Evolutionary conservation across 192 early-diverging fungal genomes (phyloP), one percentile per base, ranked within the genome.

Genomic region (Allomyces javanicus): DNA sequence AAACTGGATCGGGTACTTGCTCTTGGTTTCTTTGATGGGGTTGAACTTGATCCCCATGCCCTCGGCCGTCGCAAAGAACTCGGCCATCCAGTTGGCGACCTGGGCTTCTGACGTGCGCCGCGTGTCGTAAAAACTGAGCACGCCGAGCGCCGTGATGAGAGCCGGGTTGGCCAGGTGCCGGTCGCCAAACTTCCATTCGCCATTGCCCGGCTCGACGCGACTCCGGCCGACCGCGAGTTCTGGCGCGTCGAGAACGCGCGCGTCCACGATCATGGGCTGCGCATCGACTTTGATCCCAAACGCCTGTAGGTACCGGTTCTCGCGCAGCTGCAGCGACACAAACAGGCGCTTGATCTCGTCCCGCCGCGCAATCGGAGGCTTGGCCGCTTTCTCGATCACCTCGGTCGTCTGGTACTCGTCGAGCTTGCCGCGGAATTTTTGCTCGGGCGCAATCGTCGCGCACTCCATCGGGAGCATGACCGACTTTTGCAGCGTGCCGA

Each of bases 361-460:
- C 70, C 88, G 89, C 63, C 93, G 89, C 21, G 87, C 79, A 63
- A 81, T 77, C 0, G 94, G 94, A 25, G 76, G 79, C 73, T 88
- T 85, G 70, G 89, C 92, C 0, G 92, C 92, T 70, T 89, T 91
- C 33, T 83, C 89, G 70, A 97, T 94, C 93, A 97, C 94, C 68
- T 97, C 92, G 0, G 90, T 86, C 0, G 93, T 95, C 78, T 93
- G 86, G 33, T 73, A 75, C 63, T 94, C 89, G 68, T 90, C 85
- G 50, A 95, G 72, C 69, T 92, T 92, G 67, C 87, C 79, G 68
- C 84, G 73, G 70, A 89, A 84, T 45, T 91, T 82, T 76, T 93
- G 92, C 61, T 91, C 92, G 26, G 84, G 78, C 27, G 86, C 73
- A 26, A 98, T 80, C 24, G 81, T 78, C 76, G 92, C 94, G 33